These are phyloP conservation scores for Fistulifera solaris DNA, from an alignment of 108 stramenopile species.

Conservation along the genomic window DNA sequence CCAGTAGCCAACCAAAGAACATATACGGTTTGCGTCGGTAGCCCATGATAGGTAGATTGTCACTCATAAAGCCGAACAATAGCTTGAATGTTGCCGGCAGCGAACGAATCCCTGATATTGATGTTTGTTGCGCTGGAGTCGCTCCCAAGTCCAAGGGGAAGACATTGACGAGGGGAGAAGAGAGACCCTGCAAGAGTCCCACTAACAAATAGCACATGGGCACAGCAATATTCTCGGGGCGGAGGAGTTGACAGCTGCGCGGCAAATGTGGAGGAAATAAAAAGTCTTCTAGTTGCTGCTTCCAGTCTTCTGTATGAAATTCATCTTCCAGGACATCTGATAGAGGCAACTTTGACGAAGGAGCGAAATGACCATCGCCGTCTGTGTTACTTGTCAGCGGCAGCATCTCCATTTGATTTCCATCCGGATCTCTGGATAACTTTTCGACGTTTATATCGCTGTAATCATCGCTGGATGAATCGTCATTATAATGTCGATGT, in stretches of 20 bases:
- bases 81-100: constrained; percentile 70
- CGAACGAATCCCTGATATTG: constrained; percentile 44
- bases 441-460: too few species aligned
- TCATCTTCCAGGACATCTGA: too few species aligned
- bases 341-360: too few species aligned
- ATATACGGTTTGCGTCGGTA: constrained; percentile 77
- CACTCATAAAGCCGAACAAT: constrained; percentile 65
- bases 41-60: constrained; percentile 57
- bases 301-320: neutral
- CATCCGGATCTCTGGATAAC: too few species aligned
- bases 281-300: constrained; percentile 13
- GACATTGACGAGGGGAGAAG: constrained; percentile 68
- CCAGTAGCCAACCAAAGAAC: constrained; percentile 55
- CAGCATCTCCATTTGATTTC: too few species aligned
- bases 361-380: too few species aligned
- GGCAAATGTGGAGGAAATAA: constrained; percentile 64
- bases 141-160: constrained; percentile 73
- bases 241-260: constrained; percentile 55
- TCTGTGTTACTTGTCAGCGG: too few species aligned
- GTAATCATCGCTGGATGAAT: too few species aligned
- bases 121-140: constrained; percentile 74
- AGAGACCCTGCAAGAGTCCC: constrained; percentile 63
- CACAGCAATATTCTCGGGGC: constrained; percentile 70
- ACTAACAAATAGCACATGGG: constrained; percentile 76
- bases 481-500: too few species aligned